Evolutionary conservation across 768 basidiomycete genomes (phyloP), one percentile per base, ranked within the genome.

Genomic region (Amanita rimosa): DNA sequence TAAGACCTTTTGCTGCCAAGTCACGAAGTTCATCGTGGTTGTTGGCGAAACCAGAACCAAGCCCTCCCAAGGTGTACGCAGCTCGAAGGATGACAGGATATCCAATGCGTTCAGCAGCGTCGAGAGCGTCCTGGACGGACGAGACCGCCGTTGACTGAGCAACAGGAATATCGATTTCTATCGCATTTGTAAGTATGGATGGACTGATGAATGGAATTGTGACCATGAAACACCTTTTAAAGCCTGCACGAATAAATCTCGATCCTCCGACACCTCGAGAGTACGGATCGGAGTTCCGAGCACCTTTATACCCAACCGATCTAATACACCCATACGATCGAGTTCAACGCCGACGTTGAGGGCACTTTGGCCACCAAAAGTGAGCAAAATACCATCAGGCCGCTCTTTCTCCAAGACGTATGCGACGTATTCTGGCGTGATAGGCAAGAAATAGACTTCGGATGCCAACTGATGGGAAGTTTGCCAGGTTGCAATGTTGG

Each of bases 401-500:
- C 93, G 77, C 69, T 98, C 96, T 69, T 95, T 96, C 72, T 99
- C 96, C 63, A 98, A 73, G 22, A 99, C 92, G 61, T 97, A 97
- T 53, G 96, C 95, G 54, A 99, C 96, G 65, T 98, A 98, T 65
- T 98, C 96, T 45, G 89, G 69, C 0, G 96, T 97, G 59, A 99
- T 80, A 41, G 96, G 96, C 31, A 99, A 68, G 70, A 98, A 99
- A 70, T 98, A 99, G 56, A 98, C 92, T 63, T 97, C 90, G 1
- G 85, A 85, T 24, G 96, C 96, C 54, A 99, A 75, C 64, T 97
- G 83, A 62, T 99, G 96, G 6, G 94, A 97, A 1, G 96, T 98
- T 68, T 99, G 96, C 85, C 95, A 97, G 26, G 96, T 98, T 37
- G 96, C 95, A 55, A 98, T 97, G 62, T 99, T 98, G 41, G 96